Percentiles rank a stretch among this genome's conserved stretches.
Conservation (phyloP, 2,329 filamentous ascomycete species). For the Purpureocillium takamizusanense region DNA sequence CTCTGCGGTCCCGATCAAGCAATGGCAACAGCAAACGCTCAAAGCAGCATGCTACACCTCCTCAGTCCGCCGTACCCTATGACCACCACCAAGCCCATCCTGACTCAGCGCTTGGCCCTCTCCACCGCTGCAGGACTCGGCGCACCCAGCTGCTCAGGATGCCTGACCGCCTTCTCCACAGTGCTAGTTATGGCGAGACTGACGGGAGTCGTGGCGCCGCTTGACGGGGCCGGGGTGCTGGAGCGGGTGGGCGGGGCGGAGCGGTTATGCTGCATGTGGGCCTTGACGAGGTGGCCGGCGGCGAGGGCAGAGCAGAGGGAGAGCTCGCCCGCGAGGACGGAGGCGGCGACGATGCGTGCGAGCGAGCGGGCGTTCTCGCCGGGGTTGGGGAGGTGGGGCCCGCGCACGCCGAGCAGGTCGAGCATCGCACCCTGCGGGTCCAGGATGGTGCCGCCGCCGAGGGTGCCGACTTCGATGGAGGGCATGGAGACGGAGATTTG, state of each 20-base stretch:
- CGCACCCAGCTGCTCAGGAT: too few relatives aligned
- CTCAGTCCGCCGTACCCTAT: too few relatives aligned
- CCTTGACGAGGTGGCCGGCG: conserved; percentile 82
- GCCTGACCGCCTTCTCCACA: conserved; percentile 21
- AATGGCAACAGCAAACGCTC: too few relatives aligned
- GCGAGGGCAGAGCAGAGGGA: conserved; percentile 87
- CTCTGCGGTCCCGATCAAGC: too few relatives aligned
- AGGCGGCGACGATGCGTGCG: conserved; percentile 83
- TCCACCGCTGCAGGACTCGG: too few relatives aligned
- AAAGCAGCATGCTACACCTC: too few relatives aligned
- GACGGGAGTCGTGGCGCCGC: conserved; percentile 32
- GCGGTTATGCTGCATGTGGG: conserved; percentile 96
- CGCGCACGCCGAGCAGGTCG: conserved; percentile 86
- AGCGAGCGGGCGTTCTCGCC: conserved; percentile 87
- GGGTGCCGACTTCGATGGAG: conserved; percentile 92
- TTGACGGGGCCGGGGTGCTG: conserved; percentile 56
- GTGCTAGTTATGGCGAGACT: conserved; percentile 42
- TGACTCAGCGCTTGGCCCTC: too few relatives aligned
- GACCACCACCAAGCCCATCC: too few relatives aligned
- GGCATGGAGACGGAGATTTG: conserved; percentile 99
- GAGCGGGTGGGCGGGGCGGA: conserved; percentile 60
- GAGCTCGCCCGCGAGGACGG: conserved; percentile 83
- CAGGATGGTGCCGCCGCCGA: conserved; percentile 92
- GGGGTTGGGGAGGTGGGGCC: conserved; percentile 79
- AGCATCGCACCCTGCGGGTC: conserved; percentile 96